A percentile compares a stretch with the other conserved stretches of the same genome.
These are phyloP conservation scores for Arctium lappa DNA, from an alignment of 129 eudicot genomes.

Conservation along the genomic window DNA sequence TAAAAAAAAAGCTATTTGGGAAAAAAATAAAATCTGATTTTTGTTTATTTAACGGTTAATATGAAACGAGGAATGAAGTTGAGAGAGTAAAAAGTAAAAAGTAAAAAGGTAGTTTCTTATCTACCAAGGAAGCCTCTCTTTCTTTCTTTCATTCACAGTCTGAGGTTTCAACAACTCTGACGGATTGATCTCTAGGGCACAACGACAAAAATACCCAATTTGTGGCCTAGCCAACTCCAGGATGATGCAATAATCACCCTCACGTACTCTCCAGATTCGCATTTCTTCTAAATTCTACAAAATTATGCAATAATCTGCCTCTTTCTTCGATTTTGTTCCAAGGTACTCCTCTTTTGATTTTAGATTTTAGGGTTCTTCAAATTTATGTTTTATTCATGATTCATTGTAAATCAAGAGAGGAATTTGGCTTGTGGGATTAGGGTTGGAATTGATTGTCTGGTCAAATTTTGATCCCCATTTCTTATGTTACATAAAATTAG, in stretches of 20 bases:
- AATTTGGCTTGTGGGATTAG: background rate
- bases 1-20: no score
- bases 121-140: background rate
- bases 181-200: slow-evolving; percentile 24
- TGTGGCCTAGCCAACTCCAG: background rate
- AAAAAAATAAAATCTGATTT: no score
- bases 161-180: slow-evolving; percentile 17
- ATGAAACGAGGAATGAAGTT: background rate
- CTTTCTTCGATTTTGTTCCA: slow-evolving; percentile 7
- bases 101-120: slow-evolving; percentile 17
- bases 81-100: background rate
- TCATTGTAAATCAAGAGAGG: background rate
- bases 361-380: slow-evolving; percentile 9
- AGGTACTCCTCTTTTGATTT: slow-evolving; percentile 21
- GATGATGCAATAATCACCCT: slow-evolving; percentile 3
- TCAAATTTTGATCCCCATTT: slow-evolving; percentile 8
- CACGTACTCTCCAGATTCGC: slow-evolving; percentile 9
- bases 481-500: background rate
- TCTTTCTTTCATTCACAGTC: background rate
- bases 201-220: slow-evolving; percentile 11
- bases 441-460: slow-evolving; percentile 1
- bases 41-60: no score
- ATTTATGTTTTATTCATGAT: background rate
- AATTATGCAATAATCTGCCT: background rate
- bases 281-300: background rate